Base-by-base conservation (phyloP, 768 basidiomycete genomes). In the Suillus subalutaceus region DNA sequence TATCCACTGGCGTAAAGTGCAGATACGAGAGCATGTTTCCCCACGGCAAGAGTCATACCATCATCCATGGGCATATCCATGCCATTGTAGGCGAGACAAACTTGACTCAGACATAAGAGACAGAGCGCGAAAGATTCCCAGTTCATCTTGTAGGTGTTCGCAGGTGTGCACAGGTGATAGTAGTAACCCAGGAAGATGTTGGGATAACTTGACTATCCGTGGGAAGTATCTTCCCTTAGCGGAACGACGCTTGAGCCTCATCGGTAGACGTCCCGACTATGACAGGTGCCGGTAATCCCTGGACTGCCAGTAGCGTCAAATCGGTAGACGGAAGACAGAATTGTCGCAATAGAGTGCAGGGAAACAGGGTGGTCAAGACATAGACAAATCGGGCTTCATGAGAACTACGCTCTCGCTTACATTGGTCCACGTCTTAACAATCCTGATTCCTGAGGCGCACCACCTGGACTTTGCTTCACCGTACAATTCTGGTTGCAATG, bases 1-100 rank as follows among this genome's bases (percentile, higher is more conserved):
- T 84, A 73, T 92, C 91, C 37, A 86, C 88, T 12, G 81, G 81
- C 5, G 82, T 85, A 71, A 91, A 89, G 74, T 92, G 91, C 13
- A 90, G 78, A 69, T 84, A 90, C 20, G 84, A 72, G 4, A 84
- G 69, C 89, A 91, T 90, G 20, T 77, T n/a, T 70, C 7, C 85
- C 85, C 1, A 68, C 61, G 0, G 82, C 79, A 41, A 87, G 79
- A 15, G 72, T 16, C 84, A 87, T 87, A 16, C 79, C 73, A 44
- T 71, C 77, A 67, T 86, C 84, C 85, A 84, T 87, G 20, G 78
- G 78, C 85, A 84, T 86, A 69, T 85, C 82, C 85, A 88, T 88
- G 64, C 86, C 86, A 70, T 85, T 84, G 56, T 79, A 72, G 7
- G 79, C 73, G n/a, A 69, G 16, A 9, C 63, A 16, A 10, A 56